phyloP scores from a whole-genome alignment of 768 basidiomycete genomes.

The Hericium erinaceus region DNA sequence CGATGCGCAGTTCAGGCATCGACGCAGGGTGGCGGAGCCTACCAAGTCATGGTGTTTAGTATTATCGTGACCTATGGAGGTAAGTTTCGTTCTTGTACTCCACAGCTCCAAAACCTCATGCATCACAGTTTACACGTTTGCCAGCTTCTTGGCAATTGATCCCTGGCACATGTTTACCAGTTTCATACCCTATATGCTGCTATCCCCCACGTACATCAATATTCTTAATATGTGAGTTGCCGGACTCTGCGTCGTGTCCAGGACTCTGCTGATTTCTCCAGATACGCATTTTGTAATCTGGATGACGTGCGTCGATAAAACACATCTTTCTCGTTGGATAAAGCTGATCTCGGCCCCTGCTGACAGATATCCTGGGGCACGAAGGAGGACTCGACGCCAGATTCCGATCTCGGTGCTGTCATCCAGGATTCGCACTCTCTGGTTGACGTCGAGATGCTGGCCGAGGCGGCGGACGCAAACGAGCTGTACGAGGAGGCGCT shows the following conservation, averaged over 20 bases:
- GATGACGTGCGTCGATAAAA: conserved; percentile 53
- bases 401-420: conserved; percentile 76
- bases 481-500: conserved; percentile 79
- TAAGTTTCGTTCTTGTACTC: conserved; percentile 23
- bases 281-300: conserved; percentile 79
- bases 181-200: conserved; percentile 78
- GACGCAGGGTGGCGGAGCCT: conserved; percentile 52
- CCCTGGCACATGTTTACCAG: conserved; percentile 96
- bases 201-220: conserved; percentile 77
- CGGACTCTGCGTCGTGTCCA: background rate
- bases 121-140: conserved; percentile 57
- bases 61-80: conserved; percentile 79
- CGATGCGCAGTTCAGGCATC: conserved; percentile 70
- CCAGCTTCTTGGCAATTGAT: conserved; percentile 80
- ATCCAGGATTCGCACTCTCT: conserved; percentile 71
- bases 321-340: conserved; percentile 3
- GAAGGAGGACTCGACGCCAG: conserved; percentile 73
- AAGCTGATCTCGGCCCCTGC: background rate
- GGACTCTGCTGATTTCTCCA: conserved; percentile 23
- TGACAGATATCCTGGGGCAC: conserved; percentile 87
- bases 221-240: conserved; percentile 60
- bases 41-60: conserved; percentile 76
- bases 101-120: conserved; percentile 1
- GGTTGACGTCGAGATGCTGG: conserved; percentile 82
- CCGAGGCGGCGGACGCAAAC: conserved; percentile 75